A percentile compares a stretch with the other conserved stretches of the same genome.
Conservation (phyloP, 2,329 filamentous ascomycete species). For the Gaeumannomyces tritici region DNA sequence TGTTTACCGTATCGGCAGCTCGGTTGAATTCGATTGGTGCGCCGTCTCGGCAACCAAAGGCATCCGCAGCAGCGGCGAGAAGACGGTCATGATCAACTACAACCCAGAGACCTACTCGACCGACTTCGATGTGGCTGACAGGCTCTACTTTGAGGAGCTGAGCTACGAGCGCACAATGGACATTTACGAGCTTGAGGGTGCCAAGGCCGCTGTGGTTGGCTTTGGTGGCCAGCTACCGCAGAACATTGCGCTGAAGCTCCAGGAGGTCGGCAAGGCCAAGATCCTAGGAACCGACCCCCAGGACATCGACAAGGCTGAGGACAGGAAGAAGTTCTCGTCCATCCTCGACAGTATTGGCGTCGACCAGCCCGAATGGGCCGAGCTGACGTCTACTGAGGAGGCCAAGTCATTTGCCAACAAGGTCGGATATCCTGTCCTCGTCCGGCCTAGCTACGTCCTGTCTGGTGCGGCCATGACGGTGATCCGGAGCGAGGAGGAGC, state of each 20-base stretch:
- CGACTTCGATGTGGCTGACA: slow-evolving; percentile 83
- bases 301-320: slow-evolving; percentile 96
- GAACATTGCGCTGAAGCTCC: slow-evolving; percentile 90
- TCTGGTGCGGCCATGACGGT: slow-evolving; percentile 98
- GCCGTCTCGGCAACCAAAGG: slow-evolving; percentile 83
- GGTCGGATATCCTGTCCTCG: slow-evolving; percentile 89
- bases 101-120: slow-evolving; percentile 77
- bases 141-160: slow-evolving; percentile 92
- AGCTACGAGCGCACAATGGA: slow-evolving; percentile 98
- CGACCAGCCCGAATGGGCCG: slow-evolving; percentile 96
- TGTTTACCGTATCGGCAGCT: slow-evolving; percentile 95
- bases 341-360: slow-evolving; percentile 95
- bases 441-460: slow-evolving; percentile 89
- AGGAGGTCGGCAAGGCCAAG: slow-evolving; percentile 82
- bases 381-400: slow-evolving; percentile 79
- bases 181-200: slow-evolving; percentile 87
- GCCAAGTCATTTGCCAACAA: slow-evolving; percentile 78
- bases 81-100: slow-evolving; percentile 96
- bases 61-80: slow-evolving; percentile 78
- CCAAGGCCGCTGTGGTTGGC: slow-evolving; percentile 83
- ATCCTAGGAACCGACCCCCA: slow-evolving; percentile 86
- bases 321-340: slow-evolving; percentile 95
- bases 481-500: slow-evolving; percentile 76
- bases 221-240: slow-evolving; percentile 94
- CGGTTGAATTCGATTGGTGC: slow-evolving; percentile 98